A percentile compares a stretch with the other conserved stretches of the same genome.
Conservation (phyloP, 768 basidiomycete species). For the Calocybe indica region DNA sequence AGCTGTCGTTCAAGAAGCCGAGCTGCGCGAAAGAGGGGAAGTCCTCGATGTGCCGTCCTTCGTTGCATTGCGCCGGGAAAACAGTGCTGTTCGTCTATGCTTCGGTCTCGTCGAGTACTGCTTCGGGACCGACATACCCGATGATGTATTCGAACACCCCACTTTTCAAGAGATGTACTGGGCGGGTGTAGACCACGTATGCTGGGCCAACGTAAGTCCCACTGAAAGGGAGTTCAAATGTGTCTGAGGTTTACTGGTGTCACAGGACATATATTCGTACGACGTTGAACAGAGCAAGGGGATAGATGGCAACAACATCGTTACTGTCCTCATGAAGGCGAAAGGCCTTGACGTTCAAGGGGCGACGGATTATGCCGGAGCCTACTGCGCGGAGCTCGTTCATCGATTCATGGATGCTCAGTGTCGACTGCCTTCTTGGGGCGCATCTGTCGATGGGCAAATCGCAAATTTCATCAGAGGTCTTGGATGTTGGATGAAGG, state of each 20-base stretch:
- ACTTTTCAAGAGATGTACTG: slow-evolving; percentile 47
- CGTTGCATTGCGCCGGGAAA: slow-evolving; percentile 56
- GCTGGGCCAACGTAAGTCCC: slow-evolving; percentile 60
- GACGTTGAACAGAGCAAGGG: slow-evolving; percentile 69
- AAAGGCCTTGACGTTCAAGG: slow-evolving; percentile 48
- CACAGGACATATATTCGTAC: slow-evolving; percentile 66
- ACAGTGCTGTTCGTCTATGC: slow-evolving; percentile 61
- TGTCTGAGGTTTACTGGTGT: not conserved
- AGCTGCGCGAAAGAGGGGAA: slow-evolving; percentile 49
- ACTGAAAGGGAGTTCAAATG: too few species aligned
- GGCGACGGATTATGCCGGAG: slow-evolving; percentile 52
- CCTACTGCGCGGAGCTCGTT: slow-evolving; percentile 44
- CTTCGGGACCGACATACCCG: slow-evolving; percentile 56
- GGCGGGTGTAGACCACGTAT: slow-evolving; percentile 59
- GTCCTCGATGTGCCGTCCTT: slow-evolving; percentile 52
- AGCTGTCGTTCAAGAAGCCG: slow-evolving; percentile 54
- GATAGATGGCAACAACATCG: slow-evolving; percentile 58
- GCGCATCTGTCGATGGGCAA: slow-evolving; percentile 40
- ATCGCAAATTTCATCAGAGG: slow-evolving; percentile 49
- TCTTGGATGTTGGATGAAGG: slow-evolving; percentile 54
- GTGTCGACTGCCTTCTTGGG: slow-evolving; percentile 42
- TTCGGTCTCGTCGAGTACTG: slow-evolving; percentile 59
- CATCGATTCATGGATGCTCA: slow-evolving; percentile 41
- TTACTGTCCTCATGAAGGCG: slow-evolving; percentile 62
- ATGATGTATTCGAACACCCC: slow-evolving; percentile 53